Evolutionary conservation across 176 grass and related monocot species (phyloP).

Genomic region (Eragrostis curvula): DNA sequence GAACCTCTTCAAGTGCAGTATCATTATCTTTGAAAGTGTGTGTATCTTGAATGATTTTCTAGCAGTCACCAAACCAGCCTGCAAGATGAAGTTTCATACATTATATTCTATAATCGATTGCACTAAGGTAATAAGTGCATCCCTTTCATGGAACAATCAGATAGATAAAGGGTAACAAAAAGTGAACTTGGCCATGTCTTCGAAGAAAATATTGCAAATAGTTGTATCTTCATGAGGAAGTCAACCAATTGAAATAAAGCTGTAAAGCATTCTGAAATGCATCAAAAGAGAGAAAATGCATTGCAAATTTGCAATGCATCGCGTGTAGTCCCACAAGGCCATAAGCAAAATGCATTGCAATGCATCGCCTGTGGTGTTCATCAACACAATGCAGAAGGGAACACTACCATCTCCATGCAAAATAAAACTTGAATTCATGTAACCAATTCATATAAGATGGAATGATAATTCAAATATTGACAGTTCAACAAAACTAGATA

Average conservation of each 20-base stretch:
- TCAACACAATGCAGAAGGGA: constrained; percentile 8
- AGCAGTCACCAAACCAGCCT: constrained; percentile 84
- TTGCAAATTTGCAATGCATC: constrained; percentile 14
- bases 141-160: background rate
- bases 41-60: constrained; percentile 83
- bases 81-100: constrained; percentile 39
- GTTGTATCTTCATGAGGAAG: background rate
- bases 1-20: constrained; percentile 96
- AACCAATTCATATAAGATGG: background rate
- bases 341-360: constrained; percentile 20
- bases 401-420: background rate
- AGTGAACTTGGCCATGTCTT: background rate
- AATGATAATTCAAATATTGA: background rate
- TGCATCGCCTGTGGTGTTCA: background rate
- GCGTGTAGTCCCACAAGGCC: background rate
- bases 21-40: constrained; percentile 76
- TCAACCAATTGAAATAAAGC: background rate
- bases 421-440: background rate
- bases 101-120: constrained; percentile 24
- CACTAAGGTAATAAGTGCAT: constrained; percentile 12
- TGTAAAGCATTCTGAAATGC: background rate
- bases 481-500: background rate
- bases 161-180: background rate
- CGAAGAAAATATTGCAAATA: background rate
- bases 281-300: constrained; percentile 13